Evolutionary conservation across 2,329 filamentous ascomycete species (phyloP), one percentile per base, ranked within the genome.

Genomic region (Grosmannia clavigera): DNA sequence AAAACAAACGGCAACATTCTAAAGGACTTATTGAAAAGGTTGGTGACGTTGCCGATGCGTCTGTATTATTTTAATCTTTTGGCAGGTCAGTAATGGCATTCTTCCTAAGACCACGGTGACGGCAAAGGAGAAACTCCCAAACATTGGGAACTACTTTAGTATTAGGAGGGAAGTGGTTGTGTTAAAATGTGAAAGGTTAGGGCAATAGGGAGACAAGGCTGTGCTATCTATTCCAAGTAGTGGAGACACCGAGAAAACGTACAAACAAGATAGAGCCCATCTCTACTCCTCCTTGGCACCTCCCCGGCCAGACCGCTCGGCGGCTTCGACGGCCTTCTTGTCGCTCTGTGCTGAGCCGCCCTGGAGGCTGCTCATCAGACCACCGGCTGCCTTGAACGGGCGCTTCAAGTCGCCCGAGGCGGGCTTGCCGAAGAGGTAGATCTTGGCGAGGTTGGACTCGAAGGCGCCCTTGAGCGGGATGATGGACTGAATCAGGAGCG

Each of bases 401-500:
- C 94, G 83, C 83, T 95, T 94, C 67, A 99, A 83, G 65, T 99
- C 94, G 59, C 92, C 94, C 61, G 79, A 83, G 50, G 94, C 92
- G 48, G 92, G 84, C 74, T 94, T 80, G 69, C 92, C 92, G 65
- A 92, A 88, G 65, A 99, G 67, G 77, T 97, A 88, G 70, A 99
- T 92, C 84, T 97, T 96, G 80, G 94, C 83, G 68, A 96, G 80
- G 81, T 96, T 97, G 77, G 87, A 82, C 81, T 99, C 94, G 75
- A 99, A 83, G 54, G 91, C 92, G 72, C 88, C 83, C 86, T 99
- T 99, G 75, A 97, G 81, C 40, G 94, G 94, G 71, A 99, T 94
- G 78, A 99, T 96, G 74, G 88, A 95, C 84, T 99, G 94, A 78
- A 99, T 96, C 70, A 96, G 80, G 58, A 99, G 88, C 51, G 94